Conservation (phyloP, 2,329 filamentous ascomycete genomes). For the Xylariaceae sp. region DNA sequence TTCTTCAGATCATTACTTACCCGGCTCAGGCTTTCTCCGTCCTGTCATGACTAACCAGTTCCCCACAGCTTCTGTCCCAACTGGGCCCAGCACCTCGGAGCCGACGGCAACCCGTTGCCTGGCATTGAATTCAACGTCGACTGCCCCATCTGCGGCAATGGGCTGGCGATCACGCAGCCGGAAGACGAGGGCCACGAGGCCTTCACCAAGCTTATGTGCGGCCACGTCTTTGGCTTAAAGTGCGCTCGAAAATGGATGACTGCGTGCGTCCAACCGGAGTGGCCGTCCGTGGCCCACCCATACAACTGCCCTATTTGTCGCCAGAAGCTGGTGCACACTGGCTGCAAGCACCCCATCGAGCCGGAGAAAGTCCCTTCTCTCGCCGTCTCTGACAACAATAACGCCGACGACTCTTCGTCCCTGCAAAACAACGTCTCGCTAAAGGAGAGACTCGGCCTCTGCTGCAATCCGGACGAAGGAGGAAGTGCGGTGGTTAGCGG, state of each 20-base stretch:
- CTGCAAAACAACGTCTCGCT: no score
- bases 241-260: no score
- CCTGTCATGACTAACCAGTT: neutral
- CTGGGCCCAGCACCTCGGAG: constrained; percentile 5
- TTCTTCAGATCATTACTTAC: neutral
- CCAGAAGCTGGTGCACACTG: neutral
- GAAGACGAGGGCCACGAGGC: neutral
- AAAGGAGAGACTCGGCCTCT: no score
- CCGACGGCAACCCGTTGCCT: neutral
- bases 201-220: constrained; percentile 10
- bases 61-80: constrained; percentile 5
- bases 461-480: no score
- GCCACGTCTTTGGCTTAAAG: constrained; percentile 12
- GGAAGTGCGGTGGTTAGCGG: no score
- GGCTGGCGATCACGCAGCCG: constrained; percentile 4
- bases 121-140: constrained; percentile 1
- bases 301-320: neutral
- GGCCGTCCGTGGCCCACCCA: no score
- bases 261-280: no score
- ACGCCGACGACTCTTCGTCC: no score
- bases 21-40: neutral
- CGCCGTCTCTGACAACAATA: no score
- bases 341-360: neutral
- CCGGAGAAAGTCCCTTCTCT: no score
- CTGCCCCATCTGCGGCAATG: constrained; percentile 6